Conservation (phyloP, 2,329 filamentous ascomycete species). For the Endocalyx cinctus region DNA sequence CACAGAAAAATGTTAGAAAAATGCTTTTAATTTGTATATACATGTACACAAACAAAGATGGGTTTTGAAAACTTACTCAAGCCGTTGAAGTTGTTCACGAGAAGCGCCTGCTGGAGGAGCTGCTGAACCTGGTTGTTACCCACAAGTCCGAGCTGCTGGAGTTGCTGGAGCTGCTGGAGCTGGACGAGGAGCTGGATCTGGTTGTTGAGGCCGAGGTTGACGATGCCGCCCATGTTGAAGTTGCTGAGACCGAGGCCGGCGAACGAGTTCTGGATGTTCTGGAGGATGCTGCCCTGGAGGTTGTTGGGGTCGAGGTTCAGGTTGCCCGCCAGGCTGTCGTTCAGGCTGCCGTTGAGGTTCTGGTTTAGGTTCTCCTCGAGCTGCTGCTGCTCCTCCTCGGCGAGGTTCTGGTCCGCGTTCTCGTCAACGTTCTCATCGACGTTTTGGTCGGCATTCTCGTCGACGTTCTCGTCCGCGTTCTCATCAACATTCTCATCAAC, state of each 20-base stretch:
- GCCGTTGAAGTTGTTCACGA: slow-evolving; percentile 20
- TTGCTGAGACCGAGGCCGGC: slow-evolving; percentile 22
- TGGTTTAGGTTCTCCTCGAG: slow-evolving; percentile 1
- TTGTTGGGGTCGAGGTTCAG: slow-evolving; percentile 15
- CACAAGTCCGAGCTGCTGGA: slow-evolving; percentile 21
- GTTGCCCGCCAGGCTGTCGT: no score
- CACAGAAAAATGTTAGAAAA: not conserved
- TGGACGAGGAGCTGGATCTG: slow-evolving; percentile 24
- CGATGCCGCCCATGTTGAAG: slow-evolving; percentile 19
- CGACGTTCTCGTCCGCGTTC: slow-evolving; percentile 1
- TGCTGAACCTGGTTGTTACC: slow-evolving; percentile 17
- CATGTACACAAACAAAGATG: no score
- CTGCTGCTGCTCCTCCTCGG: slow-evolving; percentile 1
- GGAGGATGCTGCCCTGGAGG: slow-evolving; percentile 10
- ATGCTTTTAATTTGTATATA: no score
- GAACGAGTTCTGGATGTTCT: slow-evolving; percentile 18
- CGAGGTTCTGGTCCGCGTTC: slow-evolving; percentile 13
- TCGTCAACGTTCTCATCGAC: slow-evolving; percentile 11
- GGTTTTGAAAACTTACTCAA: no score
- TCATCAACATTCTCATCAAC: slow-evolving; percentile 1
- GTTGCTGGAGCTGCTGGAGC: slow-evolving; percentile 23
- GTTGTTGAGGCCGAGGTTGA: slow-evolving; percentile 15
- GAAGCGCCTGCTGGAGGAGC: slow-evolving; percentile 19
- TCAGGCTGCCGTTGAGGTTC: no score
- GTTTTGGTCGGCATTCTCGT: no score